Percentiles rank a stretch among this genome's conserved stretches.
Evolutionary conservation across 495 filamentous ascomycete genomes (phyloP).

Genomic region (Immersiella caudata): DNA sequence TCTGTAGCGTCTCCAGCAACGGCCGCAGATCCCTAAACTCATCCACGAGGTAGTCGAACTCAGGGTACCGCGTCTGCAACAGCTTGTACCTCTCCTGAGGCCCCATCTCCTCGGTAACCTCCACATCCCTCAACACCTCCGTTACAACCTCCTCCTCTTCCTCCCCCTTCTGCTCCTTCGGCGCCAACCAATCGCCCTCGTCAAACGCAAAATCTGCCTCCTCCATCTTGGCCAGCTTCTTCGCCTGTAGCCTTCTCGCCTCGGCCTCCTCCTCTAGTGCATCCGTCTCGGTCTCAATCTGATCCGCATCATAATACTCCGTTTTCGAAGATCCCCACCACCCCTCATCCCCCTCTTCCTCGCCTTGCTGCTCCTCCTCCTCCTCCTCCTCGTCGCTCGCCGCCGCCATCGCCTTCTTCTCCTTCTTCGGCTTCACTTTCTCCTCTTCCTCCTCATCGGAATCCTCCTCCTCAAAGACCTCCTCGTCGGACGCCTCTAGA

Average conservation of each 20-base stretch:
- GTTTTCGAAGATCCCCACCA: constrained; percentile 87
- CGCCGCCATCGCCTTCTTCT: constrained; percentile 27
- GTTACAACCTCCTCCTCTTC: constrained; percentile 64
- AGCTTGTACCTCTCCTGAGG: constrained; percentile 75
- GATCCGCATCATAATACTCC: constrained; percentile 90
- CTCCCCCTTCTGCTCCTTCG: constrained; percentile 42
- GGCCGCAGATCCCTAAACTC: constrained; percentile 76
- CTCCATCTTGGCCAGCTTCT: constrained; percentile 80
- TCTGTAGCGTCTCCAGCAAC: constrained; percentile 58
- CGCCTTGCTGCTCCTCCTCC: constrained; percentile 52
- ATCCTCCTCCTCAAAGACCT: constrained; percentile 65
- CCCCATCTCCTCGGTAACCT: constrained; percentile 78
- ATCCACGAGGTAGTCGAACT: constrained; percentile 82
- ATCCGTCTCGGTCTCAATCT: constrained; percentile 88
- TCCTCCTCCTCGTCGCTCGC: constrained; percentile 42
- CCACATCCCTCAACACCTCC: constrained; percentile 79
- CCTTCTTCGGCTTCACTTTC: constrained; percentile 27
- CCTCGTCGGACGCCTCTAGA: constrained; percentile 80
- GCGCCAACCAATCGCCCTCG: constrained; percentile 75
- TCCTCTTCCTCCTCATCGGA: constrained; percentile 53
- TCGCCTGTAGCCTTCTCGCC: constrained; percentile 82
- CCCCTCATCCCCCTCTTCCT: constrained; percentile 73
- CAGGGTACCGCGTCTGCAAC: constrained; percentile 79
- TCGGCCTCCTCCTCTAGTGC: constrained; percentile 91
- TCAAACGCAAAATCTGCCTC: constrained; percentile 93